Conservation (phyloP, 2,329 filamentous ascomycete species). For the Kalaharituber pfeilii region DNA sequence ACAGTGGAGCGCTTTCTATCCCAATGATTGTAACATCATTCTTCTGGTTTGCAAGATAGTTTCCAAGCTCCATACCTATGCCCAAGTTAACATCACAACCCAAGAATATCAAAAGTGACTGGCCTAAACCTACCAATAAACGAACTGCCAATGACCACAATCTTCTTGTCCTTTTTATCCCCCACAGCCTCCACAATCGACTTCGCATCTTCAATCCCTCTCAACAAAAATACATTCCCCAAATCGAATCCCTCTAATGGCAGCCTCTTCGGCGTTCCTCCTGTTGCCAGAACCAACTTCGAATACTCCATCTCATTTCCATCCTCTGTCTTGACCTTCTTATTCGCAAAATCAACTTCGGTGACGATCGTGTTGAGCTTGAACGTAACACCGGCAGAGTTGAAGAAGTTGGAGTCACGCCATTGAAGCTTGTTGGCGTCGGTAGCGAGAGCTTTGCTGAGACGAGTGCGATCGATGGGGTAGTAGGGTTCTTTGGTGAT, state of each 20-base stretch:
- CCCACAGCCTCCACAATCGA: conserved; percentile 64
- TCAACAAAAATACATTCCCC: conserved; percentile 70
- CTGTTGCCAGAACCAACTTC: conserved; percentile 80
- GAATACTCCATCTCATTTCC: conserved; percentile 59
- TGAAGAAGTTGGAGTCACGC: conserved; percentile 63
- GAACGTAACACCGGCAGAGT: conserved; percentile 40
- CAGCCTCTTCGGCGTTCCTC: conserved; percentile 57
- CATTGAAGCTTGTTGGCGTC: conserved; percentile 63
- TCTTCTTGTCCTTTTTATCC: conserved; percentile 64
- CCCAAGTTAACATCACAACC: neutral
- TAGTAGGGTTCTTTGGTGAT: conserved; percentile 70
- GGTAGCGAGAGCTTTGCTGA: conserved; percentile 80
- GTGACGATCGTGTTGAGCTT: conserved; percentile 46
- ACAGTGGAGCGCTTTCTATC: conserved; percentile 66
- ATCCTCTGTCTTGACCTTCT: conserved; percentile 55
- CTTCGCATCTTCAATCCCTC: conserved; percentile 59
- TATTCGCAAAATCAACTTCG: conserved; percentile 55
- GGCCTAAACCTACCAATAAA: conserved; percentile 48
- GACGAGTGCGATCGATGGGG: conserved; percentile 83
- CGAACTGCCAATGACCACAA: conserved; percentile 78
- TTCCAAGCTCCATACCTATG: conserved; percentile 73
- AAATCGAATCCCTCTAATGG: conserved; percentile 73
- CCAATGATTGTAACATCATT: conserved; percentile 78
- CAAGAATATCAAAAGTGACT: neutral
- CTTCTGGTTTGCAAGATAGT: conserved; percentile 53